Evolutionary conservation across 2,329 filamentous ascomycete species (phyloP).

Genomic region (Pseudonectria buxi): DNA sequence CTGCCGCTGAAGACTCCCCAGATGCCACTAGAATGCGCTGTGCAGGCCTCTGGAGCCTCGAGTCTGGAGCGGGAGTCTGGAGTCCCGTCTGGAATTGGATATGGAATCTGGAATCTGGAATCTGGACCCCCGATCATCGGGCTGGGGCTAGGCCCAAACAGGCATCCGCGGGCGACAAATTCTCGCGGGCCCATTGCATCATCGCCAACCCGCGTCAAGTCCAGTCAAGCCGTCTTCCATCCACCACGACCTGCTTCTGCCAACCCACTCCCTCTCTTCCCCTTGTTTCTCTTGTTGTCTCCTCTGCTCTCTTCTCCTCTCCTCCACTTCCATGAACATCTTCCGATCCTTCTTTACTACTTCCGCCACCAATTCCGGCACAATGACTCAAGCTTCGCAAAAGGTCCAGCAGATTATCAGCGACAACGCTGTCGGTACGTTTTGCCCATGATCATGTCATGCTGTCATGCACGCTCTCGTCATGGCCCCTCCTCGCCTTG

Average conservation of each 20-base stretch:
- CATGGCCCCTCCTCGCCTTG: not conserved
- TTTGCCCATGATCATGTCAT: not conserved
- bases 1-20: too few relatives aligned
- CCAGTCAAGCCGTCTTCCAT: slow-evolving; percentile 4
- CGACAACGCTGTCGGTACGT: slow-evolving; percentile 75
- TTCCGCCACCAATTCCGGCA: slow-evolving; percentile 52
- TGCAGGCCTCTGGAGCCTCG: too few relatives aligned
- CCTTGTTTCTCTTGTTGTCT: slow-evolving; percentile 15
- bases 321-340: slow-evolving; percentile 49
- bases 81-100: too few relatives aligned
- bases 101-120: not conserved
- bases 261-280: not conserved
- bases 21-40: too few relatives aligned
- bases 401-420: slow-evolving; percentile 85
- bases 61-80: too few relatives aligned
- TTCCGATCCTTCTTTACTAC: slow-evolving; percentile 64
- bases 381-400: slow-evolving; percentile 74
- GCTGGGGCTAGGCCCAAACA: too few relatives aligned
- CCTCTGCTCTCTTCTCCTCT: slow-evolving; percentile 1
- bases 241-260: slow-evolving; percentile 1
- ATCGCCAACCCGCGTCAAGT: slow-evolving; percentile 6
- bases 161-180: too few relatives aligned
- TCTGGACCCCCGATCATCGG: not conserved
- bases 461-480: not conserved
- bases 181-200: slow-evolving; percentile 15